These are phyloP conservation scores for Nannochloropsis granulata DNA, from an alignment of 108 stramenopile species.

Conservation along the genomic window DNA sequence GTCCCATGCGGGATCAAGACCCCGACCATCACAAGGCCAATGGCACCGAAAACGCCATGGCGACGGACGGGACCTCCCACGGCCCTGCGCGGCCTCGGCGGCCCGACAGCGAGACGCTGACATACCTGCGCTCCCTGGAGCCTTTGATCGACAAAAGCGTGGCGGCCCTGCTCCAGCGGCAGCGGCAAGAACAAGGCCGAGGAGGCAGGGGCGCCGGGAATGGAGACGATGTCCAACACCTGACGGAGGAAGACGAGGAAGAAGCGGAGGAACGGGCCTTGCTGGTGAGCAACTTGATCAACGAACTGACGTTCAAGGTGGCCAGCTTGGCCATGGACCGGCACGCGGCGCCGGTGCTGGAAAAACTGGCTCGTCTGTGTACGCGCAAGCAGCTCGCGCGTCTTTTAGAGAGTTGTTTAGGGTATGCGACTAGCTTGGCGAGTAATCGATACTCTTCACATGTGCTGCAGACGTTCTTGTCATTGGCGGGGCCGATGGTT, in stretches of 20 bases:
- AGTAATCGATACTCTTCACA: constrained; percentile 12
- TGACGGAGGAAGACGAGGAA: constrained; percentile 8
- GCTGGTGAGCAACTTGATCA: constrained; percentile 15
- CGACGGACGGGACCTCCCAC: not conserved
- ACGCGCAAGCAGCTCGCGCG: not conserved
- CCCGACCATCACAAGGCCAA: no score
- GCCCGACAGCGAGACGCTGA: constrained; percentile 11
- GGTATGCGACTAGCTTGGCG: not conserved
- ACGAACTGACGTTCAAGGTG: constrained; percentile 23
- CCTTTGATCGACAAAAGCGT: constrained; percentile 10
- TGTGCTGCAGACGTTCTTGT: constrained; percentile 26
- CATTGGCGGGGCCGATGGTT: constrained; percentile 12
- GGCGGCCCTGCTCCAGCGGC: not conserved
- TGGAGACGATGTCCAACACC: not conserved
- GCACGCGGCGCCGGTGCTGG: not conserved
- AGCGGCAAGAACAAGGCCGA: no score
- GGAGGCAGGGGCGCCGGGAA: not conserved
- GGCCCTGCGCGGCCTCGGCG: constrained; percentile 1
- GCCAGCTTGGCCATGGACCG: constrained; percentile 19
- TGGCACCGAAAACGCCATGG: no score
- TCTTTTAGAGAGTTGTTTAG: not conserved
- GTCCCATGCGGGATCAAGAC: no score
- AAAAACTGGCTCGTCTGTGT: not conserved
- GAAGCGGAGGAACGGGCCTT: constrained; percentile 8
- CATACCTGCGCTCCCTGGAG: constrained; percentile 13